Evolutionary conservation across 192 early-diverging fungal genomes (phyloP).

Genomic region (Diversispora eburnea): DNA sequence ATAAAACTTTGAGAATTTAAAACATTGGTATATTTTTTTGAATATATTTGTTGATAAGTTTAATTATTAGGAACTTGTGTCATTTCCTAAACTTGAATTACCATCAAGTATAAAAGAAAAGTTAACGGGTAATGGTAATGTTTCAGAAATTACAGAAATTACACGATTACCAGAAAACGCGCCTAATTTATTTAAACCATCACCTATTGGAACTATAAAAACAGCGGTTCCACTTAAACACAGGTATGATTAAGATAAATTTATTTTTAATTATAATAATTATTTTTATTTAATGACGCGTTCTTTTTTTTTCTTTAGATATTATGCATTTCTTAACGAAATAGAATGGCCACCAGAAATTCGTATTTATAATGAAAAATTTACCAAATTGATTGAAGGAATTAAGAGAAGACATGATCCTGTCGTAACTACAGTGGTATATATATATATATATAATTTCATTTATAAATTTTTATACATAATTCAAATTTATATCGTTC

Average conservation of each 20-base stretch:
- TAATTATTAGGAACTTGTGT: slow-evolving; percentile 47
- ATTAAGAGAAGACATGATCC: slow-evolving; percentile 94
- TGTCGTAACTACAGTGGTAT: slow-evolving; percentile 82
- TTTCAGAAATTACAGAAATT: slow-evolving; percentile 38
- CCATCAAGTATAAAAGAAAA: slow-evolving; percentile 34
- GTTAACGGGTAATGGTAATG: not conserved
- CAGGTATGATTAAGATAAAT: slow-evolving; percentile 34
- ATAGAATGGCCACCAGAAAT: slow-evolving; percentile 65
- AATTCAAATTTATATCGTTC: not conserved
- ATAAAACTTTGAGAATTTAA: not conserved
- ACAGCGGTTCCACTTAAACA: slow-evolving; percentile 45
- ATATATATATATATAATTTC: not conserved
- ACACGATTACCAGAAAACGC: slow-evolving; percentile 44
- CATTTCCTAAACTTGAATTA: slow-evolving; percentile 52
- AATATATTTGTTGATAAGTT: not conserved
- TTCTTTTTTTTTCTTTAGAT: slow-evolving; percentile 39
- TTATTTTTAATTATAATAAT: not conserved
- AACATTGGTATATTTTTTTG: not conserved
- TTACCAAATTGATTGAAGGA: slow-evolving; percentile 84
- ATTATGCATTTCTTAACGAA: slow-evolving; percentile 54
- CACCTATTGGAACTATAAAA: slow-evolving; percentile 14
- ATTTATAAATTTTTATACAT: too few relatives aligned
- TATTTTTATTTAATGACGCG: not conserved
- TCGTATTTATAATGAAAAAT: slow-evolving; percentile 72
- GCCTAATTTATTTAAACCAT: slow-evolving; percentile 42